These are phyloP conservation scores for Aspergillus pseudoglaucus DNA, from an alignment of 2,329 filamentous ascomycete species.

Conservation along the genomic window DNA sequence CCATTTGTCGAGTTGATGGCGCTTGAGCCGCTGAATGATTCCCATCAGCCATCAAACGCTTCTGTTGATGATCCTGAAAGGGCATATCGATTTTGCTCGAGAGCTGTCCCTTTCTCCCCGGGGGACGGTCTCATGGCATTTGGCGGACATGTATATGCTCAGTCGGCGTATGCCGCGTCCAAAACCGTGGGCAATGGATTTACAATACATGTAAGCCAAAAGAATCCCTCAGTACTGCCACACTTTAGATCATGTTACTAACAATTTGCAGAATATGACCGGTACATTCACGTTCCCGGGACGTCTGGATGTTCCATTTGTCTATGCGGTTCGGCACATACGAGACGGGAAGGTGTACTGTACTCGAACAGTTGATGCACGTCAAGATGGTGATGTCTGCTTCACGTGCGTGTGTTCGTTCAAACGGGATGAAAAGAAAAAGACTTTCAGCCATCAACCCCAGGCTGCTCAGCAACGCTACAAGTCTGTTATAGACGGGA, in stretches of 20 bases:
- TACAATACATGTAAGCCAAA: slow-evolving; percentile 43
- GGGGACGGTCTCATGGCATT: slow-evolving; percentile 41
- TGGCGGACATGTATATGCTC: slow-evolving; percentile 53
- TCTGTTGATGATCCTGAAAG: slow-evolving; percentile 17
- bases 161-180: slow-evolving; percentile 51
- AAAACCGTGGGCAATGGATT: slow-evolving; percentile 48
- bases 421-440: slow-evolving; percentile 38
- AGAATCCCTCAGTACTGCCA: background rate
- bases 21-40: slow-evolving; percentile 20
- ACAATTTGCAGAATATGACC: slow-evolving; percentile 41
- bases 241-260: background rate
- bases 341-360: slow-evolving; percentile 48
- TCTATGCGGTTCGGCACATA: slow-evolving; percentile 46
- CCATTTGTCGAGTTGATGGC: slow-evolving; percentile 28
- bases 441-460: slow-evolving; percentile 26
- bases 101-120: slow-evolving; percentile 35
- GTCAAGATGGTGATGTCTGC: slow-evolving; percentile 43
- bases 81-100: slow-evolving; percentile 23
- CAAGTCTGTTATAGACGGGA: slow-evolving; percentile 21
- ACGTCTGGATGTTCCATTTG: slow-evolving; percentile 42
- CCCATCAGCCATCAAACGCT: slow-evolving; percentile 1
- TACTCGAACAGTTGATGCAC: slow-evolving; percentile 47
- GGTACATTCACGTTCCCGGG: slow-evolving; percentile 49
- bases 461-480: slow-evolving; percentile 23
- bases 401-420: slow-evolving; percentile 50